Evolutionary conservation across 2,329 filamentous ascomycete species (phyloP), one percentile per base, ranked within the genome.

Genomic region (Ophiocordyceps unilateralis): DNA sequence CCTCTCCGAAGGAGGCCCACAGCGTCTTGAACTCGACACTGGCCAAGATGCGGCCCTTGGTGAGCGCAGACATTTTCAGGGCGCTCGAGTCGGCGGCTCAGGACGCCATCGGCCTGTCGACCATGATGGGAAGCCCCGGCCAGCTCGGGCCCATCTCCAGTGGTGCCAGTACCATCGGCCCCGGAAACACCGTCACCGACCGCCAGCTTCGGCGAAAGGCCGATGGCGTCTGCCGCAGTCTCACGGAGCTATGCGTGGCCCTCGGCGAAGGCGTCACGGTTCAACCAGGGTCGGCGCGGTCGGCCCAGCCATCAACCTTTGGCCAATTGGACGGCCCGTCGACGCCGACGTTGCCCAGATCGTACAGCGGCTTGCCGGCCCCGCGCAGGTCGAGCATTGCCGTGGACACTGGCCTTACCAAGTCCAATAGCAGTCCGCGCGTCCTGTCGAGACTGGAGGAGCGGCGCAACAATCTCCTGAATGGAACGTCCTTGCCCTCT

Each of bases 221-320:
- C 23, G 89, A 98, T 56, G 87, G 83, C 55, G 78, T 98, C 56
- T 96, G 91, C 58, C 81, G 89, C 43, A 91, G 83, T 54, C 65
- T 98, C 49, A 96, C 89, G 0, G 91, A 98, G 59, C 69, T 98
- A 7, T 94, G 86, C 56, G 74, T 98, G 44, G 83, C 87, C 1
- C 66, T 98, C 43, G 78, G 79, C 24, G 82, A 84, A 48, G 74
- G 76, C 36, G 57, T 56, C 4, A 39, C 41, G 21, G 37, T 41
- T 20, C 53, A 49, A 24, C 40, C 44, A 19, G 15, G 46, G 45
- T 46, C 44, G 17, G 15, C 42, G 19, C 26, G 43, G 36, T 19
- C 45, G 19, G 41, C 47, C 46, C 21, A 44, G 43, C 17, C 32
- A 6, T 37, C 42, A 19, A 40, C 37, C 15, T 41, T 45, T 39